These are phyloP conservation scores for Phlebopus sp. DNA, from an alignment of 1,284 basidiomycete genomes.

Conservation along the genomic window DNA sequence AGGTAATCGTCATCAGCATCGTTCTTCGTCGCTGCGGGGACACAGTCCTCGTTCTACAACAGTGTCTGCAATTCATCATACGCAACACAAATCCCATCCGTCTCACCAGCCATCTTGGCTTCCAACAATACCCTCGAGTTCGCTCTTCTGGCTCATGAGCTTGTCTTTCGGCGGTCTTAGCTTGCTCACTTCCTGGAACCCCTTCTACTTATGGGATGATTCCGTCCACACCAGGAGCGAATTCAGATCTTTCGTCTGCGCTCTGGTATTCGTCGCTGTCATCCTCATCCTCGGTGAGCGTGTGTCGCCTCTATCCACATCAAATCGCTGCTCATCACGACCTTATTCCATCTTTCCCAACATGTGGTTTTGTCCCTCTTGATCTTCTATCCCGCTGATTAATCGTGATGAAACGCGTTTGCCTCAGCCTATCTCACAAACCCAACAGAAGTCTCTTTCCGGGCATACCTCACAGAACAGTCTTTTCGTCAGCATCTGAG, in stretches of 20 bases:
- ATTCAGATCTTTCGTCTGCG: conserved; percentile 64
- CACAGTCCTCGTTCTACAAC: conserved; percentile 20
- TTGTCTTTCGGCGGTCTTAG: conserved; percentile 61
- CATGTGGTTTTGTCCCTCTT: conserved; percentile 13
- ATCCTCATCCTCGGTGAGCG: conserved; percentile 69
- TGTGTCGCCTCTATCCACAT: conserved; percentile 6
- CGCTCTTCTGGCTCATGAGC: conserved; percentile 54
- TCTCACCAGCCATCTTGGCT: conserved; percentile 18
- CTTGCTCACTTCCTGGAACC: conserved; percentile 57
- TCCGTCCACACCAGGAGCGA: conserved; percentile 56
- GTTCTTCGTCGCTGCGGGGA: conserved; percentile 5
- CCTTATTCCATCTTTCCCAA: conserved; percentile 9
- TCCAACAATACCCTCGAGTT: conserved; percentile 10
- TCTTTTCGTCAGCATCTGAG: conserved; percentile 93
- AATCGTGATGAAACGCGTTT: conserved; percentile 17
- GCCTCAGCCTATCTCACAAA: conserved; percentile 86
- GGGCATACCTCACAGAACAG: conserved; percentile 91
- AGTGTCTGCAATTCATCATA: conserved; percentile 27
- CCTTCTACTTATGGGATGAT: conserved; percentile 48
- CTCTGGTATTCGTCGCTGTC: conserved; percentile 63
- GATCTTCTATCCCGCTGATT: conserved; percentile 13
- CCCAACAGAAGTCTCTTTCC: conserved; percentile 88
- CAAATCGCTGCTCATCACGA: neutral
- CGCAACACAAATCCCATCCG: conserved; percentile 16
- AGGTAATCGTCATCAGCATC: conserved; percentile 1